Evolutionary conservation across 23 red algal genomes (phyloP).

Genomic region (Cyanidium caldarium): DNA sequence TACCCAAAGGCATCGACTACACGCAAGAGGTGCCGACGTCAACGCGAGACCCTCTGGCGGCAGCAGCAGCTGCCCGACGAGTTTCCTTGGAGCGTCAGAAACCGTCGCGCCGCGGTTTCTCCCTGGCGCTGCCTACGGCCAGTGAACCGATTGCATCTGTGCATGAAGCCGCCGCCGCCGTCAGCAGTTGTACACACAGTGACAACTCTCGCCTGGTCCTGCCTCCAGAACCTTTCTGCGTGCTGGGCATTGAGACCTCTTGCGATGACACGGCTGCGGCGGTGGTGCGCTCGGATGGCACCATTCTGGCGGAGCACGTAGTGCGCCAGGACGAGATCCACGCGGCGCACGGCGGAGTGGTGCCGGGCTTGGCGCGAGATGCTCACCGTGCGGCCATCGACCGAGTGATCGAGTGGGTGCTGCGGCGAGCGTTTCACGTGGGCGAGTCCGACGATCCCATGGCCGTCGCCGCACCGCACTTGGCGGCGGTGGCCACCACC

Average conservation of each 20-base stretch:
- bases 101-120: too few relatives aligned
- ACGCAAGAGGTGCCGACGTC: too few relatives aligned
- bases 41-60: too few relatives aligned
- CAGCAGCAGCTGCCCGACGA: too few relatives aligned
- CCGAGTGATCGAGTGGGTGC: slow-evolving; percentile 31
- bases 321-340: slow-evolving; percentile 63
- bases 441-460: not conserved
- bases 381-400: slow-evolving; percentile 56
- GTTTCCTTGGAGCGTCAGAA: too few relatives aligned
- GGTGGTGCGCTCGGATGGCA: slow-evolving; percentile 46
- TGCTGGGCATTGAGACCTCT: slow-evolving; percentile 83
- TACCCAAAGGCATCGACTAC: slow-evolving; percentile 5
- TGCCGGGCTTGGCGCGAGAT: slow-evolving; percentile 68
- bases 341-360: slow-evolving; percentile 62
- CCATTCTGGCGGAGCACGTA: slow-evolving; percentile 37
- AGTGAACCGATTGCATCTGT: too few relatives aligned
- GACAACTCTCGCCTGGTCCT: too few relatives aligned
- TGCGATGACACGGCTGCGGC: slow-evolving; percentile 97
- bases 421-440: slow-evolving; percentile 16
- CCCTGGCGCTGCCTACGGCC: too few relatives aligned
- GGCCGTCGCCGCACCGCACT: not conserved
- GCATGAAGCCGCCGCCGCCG: too few relatives aligned
- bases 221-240: too few relatives aligned
- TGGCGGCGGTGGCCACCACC: slow-evolving; percentile 69
- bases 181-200: too few relatives aligned